Evolutionary conservation across 805 yeast species (phyloP), one percentile per base, ranked within the genome.

Genomic region (Diddensiella santjacobensis): DNA sequence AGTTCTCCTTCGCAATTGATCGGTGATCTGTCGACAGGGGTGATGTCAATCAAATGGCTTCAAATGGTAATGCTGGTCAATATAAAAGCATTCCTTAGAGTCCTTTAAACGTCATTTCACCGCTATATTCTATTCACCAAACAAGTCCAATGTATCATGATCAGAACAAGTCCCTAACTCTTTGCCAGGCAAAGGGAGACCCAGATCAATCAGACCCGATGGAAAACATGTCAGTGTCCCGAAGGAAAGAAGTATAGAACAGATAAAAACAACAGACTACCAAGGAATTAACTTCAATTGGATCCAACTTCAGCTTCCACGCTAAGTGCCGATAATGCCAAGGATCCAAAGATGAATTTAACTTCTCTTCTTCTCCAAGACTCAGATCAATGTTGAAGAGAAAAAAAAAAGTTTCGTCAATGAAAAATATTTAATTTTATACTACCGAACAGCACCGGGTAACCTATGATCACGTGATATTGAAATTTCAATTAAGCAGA

Each of bases 11-110:
- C 31, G 31, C 31, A 26, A 77, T 87, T 74, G 57, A 59, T 91
- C 75, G 86, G 69, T 84, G 85, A 84, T 84, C 90, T 82, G 96
- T 90, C 96, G 95, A 82, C 96, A 87, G 96, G 95, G 97, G 58
- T 50, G 61, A 68, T 67, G 70, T 67, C 67, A 61, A 56, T 58
- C 60, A 59, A 22, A 59, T 6, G 68, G 63, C 61, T 58, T 64
- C 61, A 41, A 50, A n/a, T n/a, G n/a, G n/a, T n/a, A n/a, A n/a
- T n/a, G n/a, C n/a, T n/a, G n/a, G n/a, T n/a, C n/a, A n/a, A n/a
- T n/a, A n/a, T n/a, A n/a, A n/a, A n/a, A n/a, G n/a, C n/a, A n/a
- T n/a, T n/a, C n/a, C n/a, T n/a, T n/a, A n/a, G n/a, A n/a, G n/a
- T n/a, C n/a, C n/a, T n/a, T n/a, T n/a, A n/a, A n/a, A n/a, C n/a